These are phyloP conservation scores for Lathyrus oleraceus DNA, from an alignment of 306 rosid genomes.

Conservation along the genomic window DNA sequence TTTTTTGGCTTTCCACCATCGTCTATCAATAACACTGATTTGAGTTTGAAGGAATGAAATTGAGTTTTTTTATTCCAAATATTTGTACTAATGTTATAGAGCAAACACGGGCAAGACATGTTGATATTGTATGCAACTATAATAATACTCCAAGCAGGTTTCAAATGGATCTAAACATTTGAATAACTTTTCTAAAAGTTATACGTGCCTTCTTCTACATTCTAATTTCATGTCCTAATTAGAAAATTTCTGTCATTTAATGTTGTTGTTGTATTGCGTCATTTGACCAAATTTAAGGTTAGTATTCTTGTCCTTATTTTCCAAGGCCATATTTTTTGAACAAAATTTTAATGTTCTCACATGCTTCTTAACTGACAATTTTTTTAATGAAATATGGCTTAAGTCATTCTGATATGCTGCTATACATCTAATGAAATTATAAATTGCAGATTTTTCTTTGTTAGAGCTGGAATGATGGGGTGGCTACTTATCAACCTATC, in stretches of 20 bases:
- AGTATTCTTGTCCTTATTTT: conserved; percentile 21
- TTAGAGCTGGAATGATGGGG: conserved; percentile 99
- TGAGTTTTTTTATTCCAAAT: background rate
- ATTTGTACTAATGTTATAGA: background rate
- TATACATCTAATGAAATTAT: conserved; percentile 15
- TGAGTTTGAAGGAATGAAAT: conserved; percentile 6
- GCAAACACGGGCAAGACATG: background rate
- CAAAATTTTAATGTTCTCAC: background rate
- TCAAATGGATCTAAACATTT: background rate
- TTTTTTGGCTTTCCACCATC: background rate
- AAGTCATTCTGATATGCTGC: conserved; percentile 32
- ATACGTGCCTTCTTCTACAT: background rate
- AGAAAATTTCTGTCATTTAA: background rate
- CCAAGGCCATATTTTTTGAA: background rate
- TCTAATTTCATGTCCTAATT: background rate
- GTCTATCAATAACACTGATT: background rate
- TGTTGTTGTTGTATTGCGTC: background rate
- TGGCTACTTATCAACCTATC: conserved; percentile 91
- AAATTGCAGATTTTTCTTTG: conserved; percentile 85
- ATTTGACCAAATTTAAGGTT: conserved; percentile 20
- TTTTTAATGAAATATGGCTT: background rate
- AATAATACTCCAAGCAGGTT: background rate
- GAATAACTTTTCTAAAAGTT: background rate
- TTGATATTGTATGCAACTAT: background rate
- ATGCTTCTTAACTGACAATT: conserved; percentile 12